Base-by-base conservation (phyloP, 495 filamentous ascomycete genomes). In the Mycothermus thermophilus region DNA sequence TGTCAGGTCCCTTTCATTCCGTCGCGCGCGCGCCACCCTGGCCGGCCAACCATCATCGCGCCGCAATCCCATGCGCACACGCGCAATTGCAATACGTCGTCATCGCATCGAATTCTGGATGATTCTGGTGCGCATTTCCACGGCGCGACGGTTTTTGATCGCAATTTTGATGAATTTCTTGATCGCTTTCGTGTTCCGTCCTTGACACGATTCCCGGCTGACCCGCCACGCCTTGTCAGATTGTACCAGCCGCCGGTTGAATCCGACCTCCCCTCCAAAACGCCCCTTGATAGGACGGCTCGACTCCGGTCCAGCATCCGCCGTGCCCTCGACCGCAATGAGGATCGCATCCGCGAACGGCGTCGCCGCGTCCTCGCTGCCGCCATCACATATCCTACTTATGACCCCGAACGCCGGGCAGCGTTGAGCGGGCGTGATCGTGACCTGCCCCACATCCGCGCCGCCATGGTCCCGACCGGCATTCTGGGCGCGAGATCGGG, bases 261-360 rank as follows among this genome's bases (percentile, higher is more conserved):
- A 47, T 61, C 67, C 40, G 72, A 75, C 46, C 57, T 67, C 40
- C 57, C 65, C 30, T 46, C 59, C 40, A 76, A 77, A 40, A 59
- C 65, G 27, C 67, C 77, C 32, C 30, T 50, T 16, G 60, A 66
- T 36, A 53, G 55, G 42, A 27, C 77, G 29, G 70, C 77, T 27
- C 62, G 64, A 38, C 61, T 72, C 43, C 79, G 84, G 47, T 87
- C 82, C 16, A 51, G 76, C 5, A 92, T 92, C 43, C 75, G 82
- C 37, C 72, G 77, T 21, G 21, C 27, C 13, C 37, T 36, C 14
- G 38, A 30, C 6, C 30, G 29, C 8, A n/a, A 36, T 4, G 31
- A 41, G 59, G 65, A 48, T 38, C 54, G 56, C 32, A 46, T 64
- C 36, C 67, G 67, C 44, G 48, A 58, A 28, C 42, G 38, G 32